phyloP scores from a whole-genome alignment of 805 yeast genomes.

The Candida ficus region DNA sequence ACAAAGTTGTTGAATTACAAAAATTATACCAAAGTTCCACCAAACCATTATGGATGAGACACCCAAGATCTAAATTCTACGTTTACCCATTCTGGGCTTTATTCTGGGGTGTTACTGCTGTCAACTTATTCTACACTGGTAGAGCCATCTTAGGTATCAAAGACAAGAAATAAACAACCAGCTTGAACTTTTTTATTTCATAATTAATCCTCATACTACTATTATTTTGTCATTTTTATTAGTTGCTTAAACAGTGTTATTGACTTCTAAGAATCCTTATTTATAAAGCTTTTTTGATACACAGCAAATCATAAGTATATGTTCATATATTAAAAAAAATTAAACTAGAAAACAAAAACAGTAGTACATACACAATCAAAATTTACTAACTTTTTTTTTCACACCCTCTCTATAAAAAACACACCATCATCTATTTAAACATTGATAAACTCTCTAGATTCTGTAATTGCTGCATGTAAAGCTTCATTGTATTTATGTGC shows the following conservation, averaged over 20 bases:
- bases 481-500: slow-evolving; percentile 18
- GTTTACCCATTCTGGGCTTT: slow-evolving; percentile 28
- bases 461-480: slow-evolving; percentile 9
- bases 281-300: neutral
- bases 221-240: neutral
- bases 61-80: slow-evolving; percentile 30
- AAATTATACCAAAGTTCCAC: slow-evolving; percentile 51
- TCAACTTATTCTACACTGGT: slow-evolving; percentile 35
- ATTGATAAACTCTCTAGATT: slow-evolving; percentile 7
- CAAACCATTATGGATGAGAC: slow-evolving; percentile 57
- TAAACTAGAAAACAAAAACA: neutral
- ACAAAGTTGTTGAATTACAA: slow-evolving; percentile 48
- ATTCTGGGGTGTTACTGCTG: slow-evolving; percentile 24
- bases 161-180: slow-evolving; percentile 26
- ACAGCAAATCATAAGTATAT: slow-evolving; percentile 1
- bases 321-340: neutral
- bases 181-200: neutral
- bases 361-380: neutral
- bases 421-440: neutral
- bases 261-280: slow-evolving; percentile 1
- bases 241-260: neutral
- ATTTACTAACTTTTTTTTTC: no score
- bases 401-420: no score
- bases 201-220: neutral
- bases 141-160: slow-evolving; percentile 71